These are phyloP conservation scores for Neurospora intermedia DNA, from an alignment of 495 filamentous ascomycete genomes.

Conservation along the genomic window DNA sequence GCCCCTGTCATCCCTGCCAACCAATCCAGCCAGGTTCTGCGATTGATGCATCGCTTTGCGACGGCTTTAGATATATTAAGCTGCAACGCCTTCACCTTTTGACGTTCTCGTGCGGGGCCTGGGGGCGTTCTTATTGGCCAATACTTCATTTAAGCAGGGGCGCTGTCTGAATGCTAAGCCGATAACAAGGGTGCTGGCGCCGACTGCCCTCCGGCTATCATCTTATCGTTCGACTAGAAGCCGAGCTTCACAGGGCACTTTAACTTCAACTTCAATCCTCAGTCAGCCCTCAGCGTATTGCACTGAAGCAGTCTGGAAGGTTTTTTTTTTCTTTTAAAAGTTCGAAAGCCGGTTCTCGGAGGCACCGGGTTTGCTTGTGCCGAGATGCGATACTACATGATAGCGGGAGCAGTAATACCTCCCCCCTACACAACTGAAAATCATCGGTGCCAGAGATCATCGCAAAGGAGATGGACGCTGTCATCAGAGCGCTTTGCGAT, in stretches of 20 bases:
- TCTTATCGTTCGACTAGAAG: background rate
- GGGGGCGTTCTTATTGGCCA: constrained; percentile 11
- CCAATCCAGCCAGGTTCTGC: background rate
- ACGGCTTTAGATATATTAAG: constrained; percentile 15
- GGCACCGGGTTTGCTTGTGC: background rate
- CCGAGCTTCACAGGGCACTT: background rate
- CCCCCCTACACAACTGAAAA: too few relatives aligned
- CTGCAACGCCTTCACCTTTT: background rate
- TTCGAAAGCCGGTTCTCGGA: background rate
- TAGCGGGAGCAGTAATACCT: background rate
- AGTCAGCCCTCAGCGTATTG: background rate
- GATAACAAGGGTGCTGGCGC: background rate
- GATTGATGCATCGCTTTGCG: constrained; percentile 14
- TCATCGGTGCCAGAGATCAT: background rate
- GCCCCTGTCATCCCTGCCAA: background rate
- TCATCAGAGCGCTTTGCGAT: background rate
- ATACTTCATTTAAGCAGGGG: background rate
- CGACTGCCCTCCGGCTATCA: background rate
- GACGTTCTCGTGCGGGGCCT: constrained; percentile 4
- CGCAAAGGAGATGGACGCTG: background rate
- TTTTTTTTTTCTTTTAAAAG: background rate
- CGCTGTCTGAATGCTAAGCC: background rate
- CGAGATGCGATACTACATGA: background rate
- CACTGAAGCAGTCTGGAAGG: background rate
- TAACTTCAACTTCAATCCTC: background rate